phyloP scores from a whole-genome alignment of 108 stramenopile genomes.

The Nitzschia palea region DNA sequence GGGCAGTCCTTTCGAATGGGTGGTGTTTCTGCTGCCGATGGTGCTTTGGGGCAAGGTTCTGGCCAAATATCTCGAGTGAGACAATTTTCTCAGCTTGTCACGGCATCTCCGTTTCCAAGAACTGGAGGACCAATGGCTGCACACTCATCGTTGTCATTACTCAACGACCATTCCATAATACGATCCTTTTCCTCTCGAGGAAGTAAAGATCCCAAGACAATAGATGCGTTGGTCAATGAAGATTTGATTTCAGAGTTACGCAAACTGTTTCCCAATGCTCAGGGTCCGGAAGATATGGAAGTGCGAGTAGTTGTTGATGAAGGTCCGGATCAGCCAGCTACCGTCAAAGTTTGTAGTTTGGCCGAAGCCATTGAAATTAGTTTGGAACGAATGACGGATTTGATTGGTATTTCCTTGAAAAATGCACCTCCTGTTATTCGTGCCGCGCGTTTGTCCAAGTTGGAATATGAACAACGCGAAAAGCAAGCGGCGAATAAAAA shows the following conservation, averaged over 20 bases:
- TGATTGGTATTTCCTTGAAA: slow-evolving; percentile 48
- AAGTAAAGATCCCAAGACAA: neutral
- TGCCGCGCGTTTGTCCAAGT: slow-evolving; percentile 48
- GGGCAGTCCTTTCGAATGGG: no score
- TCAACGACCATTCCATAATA: no score
- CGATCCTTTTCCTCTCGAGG: slow-evolving; percentile 21
- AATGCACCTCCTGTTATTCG: slow-evolving; percentile 64
- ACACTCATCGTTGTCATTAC: no score
- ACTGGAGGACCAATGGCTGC: no score
- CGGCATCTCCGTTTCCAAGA: no score
- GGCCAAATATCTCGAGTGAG: no score
- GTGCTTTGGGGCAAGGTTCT: no score
- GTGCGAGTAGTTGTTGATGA: slow-evolving; percentile 63
- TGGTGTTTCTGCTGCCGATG: no score
- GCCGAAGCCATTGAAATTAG: slow-evolving; percentile 52
- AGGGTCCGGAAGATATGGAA: slow-evolving; percentile 6
- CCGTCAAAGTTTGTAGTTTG: slow-evolving; percentile 44
- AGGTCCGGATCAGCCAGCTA: slow-evolving; percentile 39
- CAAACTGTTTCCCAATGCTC: slow-evolving; percentile 4
- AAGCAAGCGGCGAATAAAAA: slow-evolving; percentile 22
- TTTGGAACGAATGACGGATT: slow-evolving; percentile 42
- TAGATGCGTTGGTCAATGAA: slow-evolving; percentile 6
- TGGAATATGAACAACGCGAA: slow-evolving; percentile 46
- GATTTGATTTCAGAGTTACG: neutral
- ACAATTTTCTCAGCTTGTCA: no score